phyloP scores from a whole-genome alignment of 2,329 filamentous ascomycete species.

The Epichloe coenophiala region DNA sequence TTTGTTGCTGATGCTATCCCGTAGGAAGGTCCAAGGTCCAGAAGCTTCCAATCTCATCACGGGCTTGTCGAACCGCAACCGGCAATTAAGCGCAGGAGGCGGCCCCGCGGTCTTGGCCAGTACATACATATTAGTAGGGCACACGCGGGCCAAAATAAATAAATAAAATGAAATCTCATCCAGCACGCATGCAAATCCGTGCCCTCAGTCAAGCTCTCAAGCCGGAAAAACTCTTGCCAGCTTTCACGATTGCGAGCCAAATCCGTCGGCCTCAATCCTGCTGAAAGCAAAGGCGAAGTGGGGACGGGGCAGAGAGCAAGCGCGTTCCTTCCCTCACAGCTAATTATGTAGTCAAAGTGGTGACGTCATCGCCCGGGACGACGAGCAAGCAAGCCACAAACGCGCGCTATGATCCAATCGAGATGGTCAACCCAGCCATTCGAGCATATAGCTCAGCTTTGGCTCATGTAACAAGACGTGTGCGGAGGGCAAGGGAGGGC shows the following conservation, averaged over 20 bases:
- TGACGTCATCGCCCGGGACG: conserved; percentile 20
- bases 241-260: rapidly evolving
- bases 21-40: too few relatives aligned
- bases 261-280: not conserved
- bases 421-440: conserved; percentile 7
- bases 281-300: not conserved
- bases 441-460: not conserved
- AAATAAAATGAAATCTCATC: too few relatives aligned
- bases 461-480: not conserved
- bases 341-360: conserved; percentile 8
- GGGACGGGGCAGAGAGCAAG: not conserved
- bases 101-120: too few relatives aligned
- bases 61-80: too few relatives aligned
- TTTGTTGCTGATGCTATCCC: too few relatives aligned
- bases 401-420: conserved; percentile 8
- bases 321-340: not conserved
- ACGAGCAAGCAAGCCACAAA: conserved; percentile 5
- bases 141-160: too few relatives aligned
- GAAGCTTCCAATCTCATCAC: too few relatives aligned
- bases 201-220: too few relatives aligned
- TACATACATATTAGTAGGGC: too few relatives aligned
- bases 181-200: too few relatives aligned
- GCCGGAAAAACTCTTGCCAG: not conserved
- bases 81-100: too few relatives aligned
- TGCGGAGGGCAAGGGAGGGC: not conserved